phyloP scores from a whole-genome alignment of 768 basidiomycete genomes.

The Lactarius pseudohatsudake region DNA sequence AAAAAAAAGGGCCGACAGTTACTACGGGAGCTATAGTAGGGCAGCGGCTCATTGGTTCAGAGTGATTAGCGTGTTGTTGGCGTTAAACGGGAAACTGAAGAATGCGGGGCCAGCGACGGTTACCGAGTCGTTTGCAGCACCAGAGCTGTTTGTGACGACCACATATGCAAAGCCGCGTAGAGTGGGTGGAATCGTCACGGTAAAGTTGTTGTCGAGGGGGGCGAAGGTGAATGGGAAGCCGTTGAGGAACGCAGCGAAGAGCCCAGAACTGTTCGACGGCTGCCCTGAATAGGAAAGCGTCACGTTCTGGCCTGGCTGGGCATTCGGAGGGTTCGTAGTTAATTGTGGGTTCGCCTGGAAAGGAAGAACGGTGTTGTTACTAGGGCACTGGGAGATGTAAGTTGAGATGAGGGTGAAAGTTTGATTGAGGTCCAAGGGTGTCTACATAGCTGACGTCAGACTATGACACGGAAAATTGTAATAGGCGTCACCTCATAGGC shows the following conservation, averaged over 20 bases:
- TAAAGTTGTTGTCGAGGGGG: slow-evolving; percentile 4
- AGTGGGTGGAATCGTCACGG: not conserved
- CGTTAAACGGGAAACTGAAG: slow-evolving; percentile 8
- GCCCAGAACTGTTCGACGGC: slow-evolving; percentile 6
- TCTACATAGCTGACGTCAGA: slow-evolving; percentile 15
- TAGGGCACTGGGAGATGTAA: slow-evolving; percentile 52
- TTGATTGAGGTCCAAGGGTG: slow-evolving; percentile 36
- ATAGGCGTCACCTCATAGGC: slow-evolving; percentile 41
- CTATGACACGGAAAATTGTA: not conserved
- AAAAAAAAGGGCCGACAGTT: slow-evolving; percentile 3
- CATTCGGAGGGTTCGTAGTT: slow-evolving; percentile 34
- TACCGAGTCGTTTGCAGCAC: slow-evolving; percentile 3
- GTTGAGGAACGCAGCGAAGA: slow-evolving; percentile 9
- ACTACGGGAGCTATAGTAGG: not conserved
- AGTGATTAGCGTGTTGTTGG: slow-evolving; percentile 4
- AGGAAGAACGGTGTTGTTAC: slow-evolving; percentile 48
- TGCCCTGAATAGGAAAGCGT: slow-evolving; percentile 30
- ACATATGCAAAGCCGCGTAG: slow-evolving; percentile 5
- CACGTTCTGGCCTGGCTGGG: slow-evolving; percentile 37
- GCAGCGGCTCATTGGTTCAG: slow-evolving; percentile 2
- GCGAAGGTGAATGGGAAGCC: slow-evolving; percentile 6
- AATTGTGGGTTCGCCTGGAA: slow-evolving; percentile 50
- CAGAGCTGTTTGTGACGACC: slow-evolving; percentile 2
- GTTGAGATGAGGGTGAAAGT: slow-evolving; percentile 47
- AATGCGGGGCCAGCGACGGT: slow-evolving; percentile 12